Evolutionary conservation across 164 flowering plant species (phyloP).

Genomic region (Annona squamosa): DNA sequence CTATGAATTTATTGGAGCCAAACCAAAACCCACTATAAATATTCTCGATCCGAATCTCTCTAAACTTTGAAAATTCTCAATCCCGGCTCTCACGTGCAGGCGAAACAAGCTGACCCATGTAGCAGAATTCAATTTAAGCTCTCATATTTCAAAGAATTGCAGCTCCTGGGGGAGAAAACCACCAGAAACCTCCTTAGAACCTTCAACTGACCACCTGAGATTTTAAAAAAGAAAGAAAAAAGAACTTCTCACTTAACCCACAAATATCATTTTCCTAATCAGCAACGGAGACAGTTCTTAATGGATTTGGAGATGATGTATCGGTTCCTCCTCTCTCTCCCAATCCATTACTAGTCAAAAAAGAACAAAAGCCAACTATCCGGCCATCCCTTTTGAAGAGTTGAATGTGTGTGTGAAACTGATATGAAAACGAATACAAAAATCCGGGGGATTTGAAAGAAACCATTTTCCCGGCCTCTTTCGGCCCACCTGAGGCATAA

Average conservation of each 20-base stretch:
- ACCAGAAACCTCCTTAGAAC: background rate
- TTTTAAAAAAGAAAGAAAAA: background rate
- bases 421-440: background rate
- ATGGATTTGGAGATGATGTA: background rate
- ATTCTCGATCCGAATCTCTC: background rate
- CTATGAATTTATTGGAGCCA: no score
- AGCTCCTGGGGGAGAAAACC: background rate
- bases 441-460: background rate
- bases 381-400: background rate
- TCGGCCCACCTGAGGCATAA: background rate
- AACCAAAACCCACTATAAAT: background rate
- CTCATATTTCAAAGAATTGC: background rate
- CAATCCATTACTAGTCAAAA: slow-evolving; percentile 4
- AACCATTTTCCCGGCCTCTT: background rate
- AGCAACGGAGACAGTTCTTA: background rate
- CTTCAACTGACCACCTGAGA: background rate
- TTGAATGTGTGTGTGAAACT: background rate
- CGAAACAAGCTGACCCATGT: slow-evolving; percentile 6
- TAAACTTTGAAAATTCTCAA: background rate
- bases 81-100: background rate
- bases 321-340: background rate
- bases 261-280: background rate
- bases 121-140: background rate
- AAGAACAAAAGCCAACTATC: background rate
- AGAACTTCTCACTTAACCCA: background rate